phyloP scores from a whole-genome alignment of 345 rosid species.

The Citrus reticulata region DNA sequence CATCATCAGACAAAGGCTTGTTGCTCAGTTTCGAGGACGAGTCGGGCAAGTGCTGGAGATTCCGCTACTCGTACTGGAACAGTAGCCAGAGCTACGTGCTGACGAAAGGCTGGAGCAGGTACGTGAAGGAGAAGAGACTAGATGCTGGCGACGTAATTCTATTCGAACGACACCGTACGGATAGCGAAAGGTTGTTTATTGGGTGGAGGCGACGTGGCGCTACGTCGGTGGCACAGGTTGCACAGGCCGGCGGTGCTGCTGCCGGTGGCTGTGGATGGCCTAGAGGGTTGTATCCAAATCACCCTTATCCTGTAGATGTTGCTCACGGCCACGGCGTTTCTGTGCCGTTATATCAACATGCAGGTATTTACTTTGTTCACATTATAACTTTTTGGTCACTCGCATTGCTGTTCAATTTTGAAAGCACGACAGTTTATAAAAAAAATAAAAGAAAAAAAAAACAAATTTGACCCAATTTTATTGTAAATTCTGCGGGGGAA shows the following conservation, averaged over 20 bases:
- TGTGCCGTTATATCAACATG: constrained; percentile 49
- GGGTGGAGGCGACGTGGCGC: constrained; percentile 60
- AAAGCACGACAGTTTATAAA: too few species aligned
- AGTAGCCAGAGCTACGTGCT: constrained; percentile 87
- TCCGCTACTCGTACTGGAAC: constrained; percentile 87
- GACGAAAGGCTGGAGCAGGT: constrained; percentile 92
- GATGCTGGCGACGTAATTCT: constrained; percentile 76
- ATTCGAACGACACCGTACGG: constrained; percentile 58
- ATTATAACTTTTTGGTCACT: background rate
- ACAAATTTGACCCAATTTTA: too few species aligned
- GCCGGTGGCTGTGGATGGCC: constrained; percentile 11
- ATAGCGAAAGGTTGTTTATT: constrained; percentile 55
- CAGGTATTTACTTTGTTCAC: constrained; percentile 42
- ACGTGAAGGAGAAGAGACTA: constrained; percentile 79
- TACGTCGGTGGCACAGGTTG: background rate
- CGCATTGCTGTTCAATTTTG: background rate
- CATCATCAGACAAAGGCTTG: constrained; percentile 33
- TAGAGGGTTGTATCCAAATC: constrained; percentile 26
- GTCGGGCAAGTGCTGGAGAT: constrained; percentile 78
- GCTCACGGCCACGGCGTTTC: constrained; percentile 26
- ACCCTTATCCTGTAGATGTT: constrained; percentile 32
- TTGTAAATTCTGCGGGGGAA: background rate
- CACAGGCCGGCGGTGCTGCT: constrained; percentile 5
- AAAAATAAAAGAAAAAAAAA: too few species aligned
- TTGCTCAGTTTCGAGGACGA: constrained; percentile 81